Conservation (phyloP, 768 basidiomycete species). For the Agaricus sinodeliciosus region DNA sequence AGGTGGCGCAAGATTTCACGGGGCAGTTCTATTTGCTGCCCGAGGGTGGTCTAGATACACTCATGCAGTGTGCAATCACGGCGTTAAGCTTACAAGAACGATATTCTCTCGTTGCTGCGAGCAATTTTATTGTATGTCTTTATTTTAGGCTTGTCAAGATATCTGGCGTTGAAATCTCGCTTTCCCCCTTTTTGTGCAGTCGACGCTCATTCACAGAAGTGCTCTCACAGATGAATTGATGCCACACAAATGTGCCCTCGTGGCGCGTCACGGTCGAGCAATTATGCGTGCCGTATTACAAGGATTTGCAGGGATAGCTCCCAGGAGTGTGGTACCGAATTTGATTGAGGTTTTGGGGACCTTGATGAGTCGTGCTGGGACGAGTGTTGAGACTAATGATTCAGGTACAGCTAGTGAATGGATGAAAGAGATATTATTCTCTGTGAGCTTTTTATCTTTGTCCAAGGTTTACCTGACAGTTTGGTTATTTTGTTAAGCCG, state of each 20-base stretch:
- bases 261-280: slow-evolving; percentile 50
- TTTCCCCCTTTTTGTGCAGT: slow-evolving; percentile 28
- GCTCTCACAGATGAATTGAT: slow-evolving; percentile 56
- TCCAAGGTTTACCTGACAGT: neutral
- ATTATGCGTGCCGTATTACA: slow-evolving; percentile 70
- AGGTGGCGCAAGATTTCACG: slow-evolving; percentile 56
- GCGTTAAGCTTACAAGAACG: slow-evolving; percentile 73
- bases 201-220: slow-evolving; percentile 59
- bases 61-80: slow-evolving; percentile 63
- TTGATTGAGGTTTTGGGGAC: slow-evolving; percentile 76
- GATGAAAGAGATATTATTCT: slow-evolving; percentile 66
- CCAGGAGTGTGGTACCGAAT: slow-evolving; percentile 77
- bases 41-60: slow-evolving; percentile 52
- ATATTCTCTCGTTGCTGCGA: slow-evolving; percentile 78
- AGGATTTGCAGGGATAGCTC: slow-evolving; percentile 82
- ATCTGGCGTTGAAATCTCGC: no score
- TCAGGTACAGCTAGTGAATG: slow-evolving; percentile 42
- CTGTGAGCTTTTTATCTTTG: slow-evolving; percentile 31
- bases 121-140: slow-evolving; percentile 66
- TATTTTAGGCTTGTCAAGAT: neutral
- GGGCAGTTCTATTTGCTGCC: slow-evolving; percentile 56
- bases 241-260: slow-evolving; percentile 32
- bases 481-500: slow-evolving; percentile 33
- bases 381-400: slow-evolving; percentile 24
- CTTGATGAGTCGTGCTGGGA: slow-evolving; percentile 42